A percentile compares a stretch with the other conserved stretches of the same genome.
Evolutionary conservation across 2,329 filamentous ascomycete genomes (phyloP).

Genomic region (Arthrobotrys entomopaga): DNA sequence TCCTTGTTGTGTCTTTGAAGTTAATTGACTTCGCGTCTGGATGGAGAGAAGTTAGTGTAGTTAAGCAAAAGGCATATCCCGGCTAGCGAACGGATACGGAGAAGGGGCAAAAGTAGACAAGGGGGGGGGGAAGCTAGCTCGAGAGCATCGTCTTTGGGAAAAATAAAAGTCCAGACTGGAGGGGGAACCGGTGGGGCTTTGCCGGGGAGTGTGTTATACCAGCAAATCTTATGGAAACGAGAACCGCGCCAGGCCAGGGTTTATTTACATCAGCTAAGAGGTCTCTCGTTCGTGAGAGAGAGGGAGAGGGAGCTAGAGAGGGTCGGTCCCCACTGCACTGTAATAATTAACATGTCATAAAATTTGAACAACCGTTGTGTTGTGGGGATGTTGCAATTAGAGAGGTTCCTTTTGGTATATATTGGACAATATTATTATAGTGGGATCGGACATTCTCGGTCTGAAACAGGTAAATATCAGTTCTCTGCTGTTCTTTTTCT

Average conservation of each 20-base stretch:
- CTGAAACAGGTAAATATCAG: conserved; percentile 34
- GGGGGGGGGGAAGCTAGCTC: conserved; percentile 3
- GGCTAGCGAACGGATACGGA: conserved; percentile 18
- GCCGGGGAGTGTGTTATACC: neutral
- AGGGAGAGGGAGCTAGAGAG: conserved; percentile 10
- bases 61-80: conserved; percentile 13
- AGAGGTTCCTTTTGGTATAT: conserved; percentile 25
- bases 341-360: conserved; percentile 25
- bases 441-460: conserved; percentile 34
- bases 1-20: conserved; percentile 19
- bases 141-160: neutral
- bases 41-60: neutral
- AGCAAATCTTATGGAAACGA: too few relatives aligned
- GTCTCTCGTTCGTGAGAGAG: conserved; percentile 11
- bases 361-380: conserved; percentile 18
- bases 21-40: conserved; percentile 14
- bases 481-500: conserved; percentile 5
- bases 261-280: too few relatives aligned
- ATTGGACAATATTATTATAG: conserved; percentile 35
- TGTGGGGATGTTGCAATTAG: conserved; percentile 52
- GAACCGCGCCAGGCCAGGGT: too few relatives aligned
- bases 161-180: neutral
- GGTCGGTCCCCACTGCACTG: conserved; percentile 3
- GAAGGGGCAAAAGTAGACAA: neutral
- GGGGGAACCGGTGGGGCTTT: neutral